These are phyloP conservation scores for Rosellinia necatrix DNA, from an alignment of 2,329 filamentous ascomycete species.

Conservation along the genomic window DNA sequence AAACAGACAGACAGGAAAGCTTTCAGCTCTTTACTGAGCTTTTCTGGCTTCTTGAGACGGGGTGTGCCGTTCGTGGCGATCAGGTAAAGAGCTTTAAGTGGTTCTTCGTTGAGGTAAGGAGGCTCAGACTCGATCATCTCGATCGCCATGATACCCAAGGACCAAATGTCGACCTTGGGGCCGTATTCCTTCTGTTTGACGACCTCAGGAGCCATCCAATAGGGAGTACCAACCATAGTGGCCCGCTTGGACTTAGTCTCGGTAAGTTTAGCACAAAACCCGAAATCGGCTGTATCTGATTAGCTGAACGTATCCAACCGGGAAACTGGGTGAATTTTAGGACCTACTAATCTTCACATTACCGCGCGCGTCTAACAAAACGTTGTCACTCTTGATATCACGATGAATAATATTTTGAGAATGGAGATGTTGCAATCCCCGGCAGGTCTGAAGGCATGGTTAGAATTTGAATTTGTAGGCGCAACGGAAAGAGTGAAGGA, in stretches of 20 bases:
- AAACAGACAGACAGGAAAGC: conserved; percentile 95
- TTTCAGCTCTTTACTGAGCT: conserved; percentile 96
- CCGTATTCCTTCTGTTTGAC: conserved; percentile 99
- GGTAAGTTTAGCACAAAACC: conserved; percentile 97
- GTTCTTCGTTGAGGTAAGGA: conserved; percentile 96
- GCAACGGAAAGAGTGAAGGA: background rate
- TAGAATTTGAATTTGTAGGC: conserved; percentile 2
- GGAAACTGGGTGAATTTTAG: background rate
- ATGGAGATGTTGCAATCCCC: conserved; percentile 91
- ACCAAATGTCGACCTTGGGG: conserved; percentile 98
- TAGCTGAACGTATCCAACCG: conserved; percentile 40
- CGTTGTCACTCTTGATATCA: conserved; percentile 99
- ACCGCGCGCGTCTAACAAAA: conserved; percentile 88
- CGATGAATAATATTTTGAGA: conserved; percentile 96
- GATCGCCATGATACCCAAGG: conserved; percentile 98
- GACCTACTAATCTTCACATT: conserved; percentile 96
- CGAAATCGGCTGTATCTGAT: conserved; percentile 80
- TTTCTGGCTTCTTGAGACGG: conserved; percentile 96
- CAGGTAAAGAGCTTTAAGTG: conserved; percentile 93
- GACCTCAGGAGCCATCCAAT: conserved; percentile 99
- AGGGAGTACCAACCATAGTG: conserved; percentile 98
- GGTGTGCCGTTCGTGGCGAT: conserved; percentile 98
- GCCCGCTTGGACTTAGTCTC: conserved; percentile 96
- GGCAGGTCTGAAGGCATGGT: conserved; percentile 74
- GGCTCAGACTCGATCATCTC: conserved; percentile 99